Evolutionary conservation across 108 stramenopile species (phyloP), one percentile per base, ranked within the genome.

Genomic region (Pseudonitzschia multiseries): DNA sequence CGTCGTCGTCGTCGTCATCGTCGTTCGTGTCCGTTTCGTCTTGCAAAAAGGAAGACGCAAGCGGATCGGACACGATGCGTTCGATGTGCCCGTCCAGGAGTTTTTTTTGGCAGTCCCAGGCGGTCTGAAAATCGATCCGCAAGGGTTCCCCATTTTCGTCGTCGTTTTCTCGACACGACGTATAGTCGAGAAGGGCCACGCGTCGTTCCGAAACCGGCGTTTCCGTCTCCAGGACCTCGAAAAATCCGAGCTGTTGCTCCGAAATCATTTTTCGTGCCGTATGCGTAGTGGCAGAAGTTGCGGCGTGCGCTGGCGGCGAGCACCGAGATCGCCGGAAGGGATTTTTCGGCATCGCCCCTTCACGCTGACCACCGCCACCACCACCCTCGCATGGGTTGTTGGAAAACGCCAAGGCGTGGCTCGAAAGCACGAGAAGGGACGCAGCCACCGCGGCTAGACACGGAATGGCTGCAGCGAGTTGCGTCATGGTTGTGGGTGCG

Each of bases 41-140:
- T 62, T 26, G 53, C 2, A 54, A 66, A 68, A 36, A 65, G 44
- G 53, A 68, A 41, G 63, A 48, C 22, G 14, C 14, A 9, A 17
- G n/a, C 41, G 10, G 13, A 36, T 41, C 51, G 33, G 42, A 22
- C 29, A 20, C 17, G 28, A 89, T 70, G n/a, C 84, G 67, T 46
- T 77, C 62, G 28, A 89, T 61, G 57, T 89, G 88, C 27, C 68
- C 51, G 15, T 78, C 68, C 22, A 89, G 70, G 29, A 89, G 40
- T 41, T 63, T 32, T 68, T 86, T 85, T 82, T 88, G 87, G 22
- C 71, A 73, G 28, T 82, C 87, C 88, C 88, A 89, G 26, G 77
- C 80, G 22, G 65, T 73, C 10, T 81, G 26, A 53, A 84, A 89
- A 2, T 79, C 76, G 26, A 87, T 53, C 44, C 33, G 24, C 36